Base-by-base conservation (phyloP, 257 asterid genomes). In the Solanum chaucha region DNA sequence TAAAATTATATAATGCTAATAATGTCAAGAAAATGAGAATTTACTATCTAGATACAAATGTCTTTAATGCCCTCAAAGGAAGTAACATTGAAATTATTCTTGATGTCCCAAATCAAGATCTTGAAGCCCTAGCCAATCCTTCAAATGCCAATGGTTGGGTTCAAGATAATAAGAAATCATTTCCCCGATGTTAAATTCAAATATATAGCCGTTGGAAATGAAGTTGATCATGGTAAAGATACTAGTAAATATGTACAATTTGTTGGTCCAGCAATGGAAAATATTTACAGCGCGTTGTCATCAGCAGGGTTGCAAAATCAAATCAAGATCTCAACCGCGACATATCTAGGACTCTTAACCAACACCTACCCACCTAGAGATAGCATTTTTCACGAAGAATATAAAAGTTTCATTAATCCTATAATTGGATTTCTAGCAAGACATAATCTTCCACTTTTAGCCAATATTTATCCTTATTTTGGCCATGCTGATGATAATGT, bases 191-290 rank as follows among this genome's bases (percentile, higher is more conserved):
- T 93, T 46, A 89, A 80, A 4, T 90, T 93, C 87, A 88, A 86
- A 61, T 91, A 38, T 38, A 38, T 38, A 38, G 41, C 10, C 41
- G 41, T 38, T 38, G 41, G 10, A 6, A 38, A 38, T 38, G 41
- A 38, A 38, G 10, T 38, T 38, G 41, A 38, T 38, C 41, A 10
- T 8, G 10, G 41, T 38, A 38, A 0, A 38, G 10, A 38, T 1
- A 38, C 0, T 8, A 13, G 38, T 14, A 4, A 26, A 10, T 61
- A 40, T 10, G 71, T 85, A 11, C 82, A 6, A 6, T 87, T 2
- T 30, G 75, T 87, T n/a, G 90, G 24, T 20, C 93, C 88, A 0
- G 89, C 92, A 59, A 90, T 88, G 94, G 94, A 38, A 38, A 38
- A 38, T 38, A 38, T 38, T 38, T 38, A 38, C 41, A 38, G 7